Evolutionary conservation across 2,329 filamentous ascomycete species (phyloP), one percentile per base, ranked within the genome.

Genomic region (Colletotrichum graminicola): DNA sequence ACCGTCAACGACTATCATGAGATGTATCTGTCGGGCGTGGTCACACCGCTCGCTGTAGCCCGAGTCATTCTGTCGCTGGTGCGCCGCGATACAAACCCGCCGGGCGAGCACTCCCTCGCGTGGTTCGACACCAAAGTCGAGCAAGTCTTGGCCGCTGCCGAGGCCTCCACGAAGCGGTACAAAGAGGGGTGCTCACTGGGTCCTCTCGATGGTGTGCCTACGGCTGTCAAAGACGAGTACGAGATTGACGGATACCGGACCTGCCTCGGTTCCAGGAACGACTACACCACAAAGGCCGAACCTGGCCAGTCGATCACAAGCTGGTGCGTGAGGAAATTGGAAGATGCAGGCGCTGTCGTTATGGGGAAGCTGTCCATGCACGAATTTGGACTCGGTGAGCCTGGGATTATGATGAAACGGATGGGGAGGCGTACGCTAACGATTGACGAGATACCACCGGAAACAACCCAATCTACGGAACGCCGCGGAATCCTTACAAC

Each of bases 401-500:
- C 16, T 11, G 11, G 21, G 11, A 41, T n/a, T 29, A 23, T 36
- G 23, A 23, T 36, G 23, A 52, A 18, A 29, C 7, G 10, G 32
- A 29, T 1, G 26, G 3, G 18, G 12, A 63, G 11, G 1, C 34
- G 32, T 12, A 49, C 51, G 26, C 18, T 72, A 21, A 73, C 66
- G 12, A 18, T 36, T 36, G n/a, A 10, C 56, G 66, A 78, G 91
- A 94, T 76, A 94, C 92, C 0, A 92, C 91, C 2, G 93, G 93
- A 76, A 93, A 93, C 80, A 94, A 95, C 75, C 89, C 90, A 5
- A 88, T 86, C 66, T 87, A 88, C 74, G 93, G 93, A 56, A 95
- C 94, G 0, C 93, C 94, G 0, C 84, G 86, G 18, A 96, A 96
- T 76, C 93, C 93, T 0, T 90, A 93, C 79, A 93, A 95, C 77